Base-by-base conservation (phyloP, 768 basidiomycete species). In the Russula sp. region DNA sequence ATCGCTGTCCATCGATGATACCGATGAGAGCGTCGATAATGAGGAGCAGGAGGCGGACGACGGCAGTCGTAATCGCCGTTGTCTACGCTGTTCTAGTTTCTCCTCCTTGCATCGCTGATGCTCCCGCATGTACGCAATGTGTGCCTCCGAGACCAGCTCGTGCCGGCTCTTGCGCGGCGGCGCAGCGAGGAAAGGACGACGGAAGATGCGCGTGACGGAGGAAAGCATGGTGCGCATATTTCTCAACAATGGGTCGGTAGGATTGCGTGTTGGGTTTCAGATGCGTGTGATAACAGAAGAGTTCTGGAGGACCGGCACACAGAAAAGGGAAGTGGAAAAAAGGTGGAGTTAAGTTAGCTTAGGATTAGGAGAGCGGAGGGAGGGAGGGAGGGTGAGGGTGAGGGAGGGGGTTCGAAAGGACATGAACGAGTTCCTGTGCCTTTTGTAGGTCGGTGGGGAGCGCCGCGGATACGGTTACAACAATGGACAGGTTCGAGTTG, bases 91-190 rank as follows among this genome's bases (percentile, higher is more conserved):
- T 20, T 20, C 20, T 40, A 27, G 5, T 22, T 22, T 31, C 18
- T 31, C 55, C 8, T 56, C 27, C 42, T 3, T 18, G 42, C 14
- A 32, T 13, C 22, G 52, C 18, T 31, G 48, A 31, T 62, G 48
- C 11, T 37, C 47, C 18, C 50, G 18, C 39, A 64, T 49, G 48
- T 55, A 64, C 8, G 63, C 53, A 16, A 51, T 22, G 48, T 64
- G 48, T 8, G 63, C 63, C 7, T 64, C 63, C 34, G 58, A 64
- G 22, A 64, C 42, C 20, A 59, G 58, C 63, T 64, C 63, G 48
- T 64, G 63, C 22, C 63, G 63, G 48, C 58, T 55, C 45, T 63
- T 63, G 57, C 44, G 50, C 9, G 37, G 11, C 14, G 47, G 45
- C 11, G 52, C 9, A 1, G 61, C 9, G 31, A 54, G 31, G 34